Evolutionary conservation across 2,329 filamentous ascomycete genomes (phyloP), one percentile per base, ranked within the genome.

Genomic region (Fusarium brachygibbosum): DNA sequence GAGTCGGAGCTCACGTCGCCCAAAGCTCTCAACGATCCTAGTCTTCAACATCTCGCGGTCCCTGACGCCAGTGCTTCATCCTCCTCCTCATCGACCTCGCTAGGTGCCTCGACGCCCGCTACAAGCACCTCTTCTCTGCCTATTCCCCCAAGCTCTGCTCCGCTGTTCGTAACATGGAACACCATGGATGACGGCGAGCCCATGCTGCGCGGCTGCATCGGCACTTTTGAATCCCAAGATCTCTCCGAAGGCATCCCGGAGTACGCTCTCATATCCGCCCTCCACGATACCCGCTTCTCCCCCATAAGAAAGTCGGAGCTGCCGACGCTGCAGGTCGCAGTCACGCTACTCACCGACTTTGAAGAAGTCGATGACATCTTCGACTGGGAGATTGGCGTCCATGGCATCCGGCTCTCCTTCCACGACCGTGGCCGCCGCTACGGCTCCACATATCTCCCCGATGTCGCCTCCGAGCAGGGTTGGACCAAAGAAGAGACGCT

Each of bases 121-220:
- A 85, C 83, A 2, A 83, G 82, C 16, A 81, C 76, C 14, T 79
- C 82, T 34, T 84, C 80, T 29, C 77, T 81, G 23, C 75, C 81
- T 16, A 75, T 60, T 60, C 44, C 76, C 70, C 68, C 74, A 32
- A 80, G 80, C 59, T 85, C 87, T 41, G 88, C 90, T 66, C 95
- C 95, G 1, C 86, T 98, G 38, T 98, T 98, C 78, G 93, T 99
- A 46, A 97, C 94, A 10, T 98, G 95, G 94, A 97, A 98, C 82
- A 93, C 88, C 1, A 73, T 93, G 56, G 75, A 76, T 31, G 76
- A 73, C 21, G 74, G 74, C 66, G 76, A 79, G 35, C 59, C 90
- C 77, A 87, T 86, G 25, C 87, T 99, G 41, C 91, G 96, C 63
- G 96, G 96, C 63, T 99, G 96, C 84, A 98, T 99, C 77, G 96